Evolutionary conservation across 495 filamentous ascomycete genomes (phyloP).

Genomic region (Aspergillus cristatus): DNA sequence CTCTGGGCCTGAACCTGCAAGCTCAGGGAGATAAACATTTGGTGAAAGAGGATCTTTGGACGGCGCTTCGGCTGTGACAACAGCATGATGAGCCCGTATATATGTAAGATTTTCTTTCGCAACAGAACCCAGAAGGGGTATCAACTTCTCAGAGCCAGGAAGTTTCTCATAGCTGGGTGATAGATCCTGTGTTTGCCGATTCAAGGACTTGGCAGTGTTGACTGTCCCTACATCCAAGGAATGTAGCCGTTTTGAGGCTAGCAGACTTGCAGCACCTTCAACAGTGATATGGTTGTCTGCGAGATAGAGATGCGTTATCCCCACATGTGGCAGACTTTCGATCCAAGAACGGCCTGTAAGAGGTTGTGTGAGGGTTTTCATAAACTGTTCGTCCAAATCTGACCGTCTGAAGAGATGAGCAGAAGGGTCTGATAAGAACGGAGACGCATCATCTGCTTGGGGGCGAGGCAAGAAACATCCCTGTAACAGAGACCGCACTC

Average conservation of each 20-base stretch:
- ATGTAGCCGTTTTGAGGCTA: constrained; percentile 41
- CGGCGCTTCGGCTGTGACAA: constrained; percentile 43
- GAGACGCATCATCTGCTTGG: constrained; percentile 4
- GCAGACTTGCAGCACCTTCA: constrained; percentile 45
- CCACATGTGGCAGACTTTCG: constrained; percentile 41
- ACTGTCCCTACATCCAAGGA: constrained; percentile 44
- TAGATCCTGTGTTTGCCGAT: constrained; percentile 5
- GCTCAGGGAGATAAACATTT: constrained; percentile 25
- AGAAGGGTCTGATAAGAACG: background rate
- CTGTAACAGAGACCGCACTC: constrained; percentile 41
- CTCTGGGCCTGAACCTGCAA: constrained; percentile 14
- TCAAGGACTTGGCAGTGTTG: constrained; percentile 25
- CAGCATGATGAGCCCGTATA: constrained; percentile 46
- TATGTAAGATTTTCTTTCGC: constrained; percentile 42
- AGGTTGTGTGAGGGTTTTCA: constrained; percentile 39
- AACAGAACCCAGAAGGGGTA: constrained; percentile 36
- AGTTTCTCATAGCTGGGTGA: constrained; percentile 12
- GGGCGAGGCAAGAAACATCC: constrained; percentile 33
- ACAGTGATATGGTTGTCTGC: constrained; percentile 50
- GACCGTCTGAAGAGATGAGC: constrained; percentile 25
- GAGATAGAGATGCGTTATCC: constrained; percentile 53
- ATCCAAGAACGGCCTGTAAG: constrained; percentile 42
- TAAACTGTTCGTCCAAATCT: constrained; percentile 40
- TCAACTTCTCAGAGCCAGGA: constrained; percentile 47
- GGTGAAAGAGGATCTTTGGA: constrained; percentile 17